Percentiles rank a stretch among this genome's conserved stretches.
Evolutionary conservation across 2,329 filamentous ascomycete genomes (phyloP).

Genomic region (Lasiodiplodia hormozganensis): DNA sequence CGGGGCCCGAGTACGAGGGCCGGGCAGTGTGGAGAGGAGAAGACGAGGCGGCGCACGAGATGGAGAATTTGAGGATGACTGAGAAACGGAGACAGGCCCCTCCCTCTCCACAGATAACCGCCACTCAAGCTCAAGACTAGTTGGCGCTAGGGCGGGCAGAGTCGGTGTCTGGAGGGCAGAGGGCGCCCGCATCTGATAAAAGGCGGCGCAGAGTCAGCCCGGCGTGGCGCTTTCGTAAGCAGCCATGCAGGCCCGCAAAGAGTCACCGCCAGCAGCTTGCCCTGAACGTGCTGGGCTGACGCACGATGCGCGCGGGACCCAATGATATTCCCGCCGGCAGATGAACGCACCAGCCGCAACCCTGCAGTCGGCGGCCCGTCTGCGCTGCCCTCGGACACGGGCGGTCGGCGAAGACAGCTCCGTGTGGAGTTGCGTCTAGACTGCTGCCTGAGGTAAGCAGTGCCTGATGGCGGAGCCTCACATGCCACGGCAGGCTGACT

Average conservation of each 20-base stretch:
- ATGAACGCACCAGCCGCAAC: constrained; percentile 2
- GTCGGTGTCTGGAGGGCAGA: background rate
- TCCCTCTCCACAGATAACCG: constrained; percentile 18
- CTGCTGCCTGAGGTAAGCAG: background rate
- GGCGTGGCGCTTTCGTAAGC: constrained; percentile 19
- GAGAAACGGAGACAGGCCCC: background rate
- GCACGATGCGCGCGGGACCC: constrained; percentile 6
- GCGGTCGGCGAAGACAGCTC: background rate
- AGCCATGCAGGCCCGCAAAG: constrained; percentile 21
- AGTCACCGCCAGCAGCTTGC: constrained; percentile 24
- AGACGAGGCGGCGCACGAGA: background rate
- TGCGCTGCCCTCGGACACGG: constrained; percentile 12
- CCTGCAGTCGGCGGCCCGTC: background rate
- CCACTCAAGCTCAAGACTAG: constrained; percentile 12
- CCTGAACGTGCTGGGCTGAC: constrained; percentile 10
- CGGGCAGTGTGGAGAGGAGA: background rate
- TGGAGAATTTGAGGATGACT: background rate
- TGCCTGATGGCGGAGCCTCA: background rate
- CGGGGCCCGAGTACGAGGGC: background rate
- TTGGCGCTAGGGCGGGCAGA: constrained; percentile 12
- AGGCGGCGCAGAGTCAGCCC: constrained; percentile 16
- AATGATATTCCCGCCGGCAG: background rate
- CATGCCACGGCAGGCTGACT: background rate
- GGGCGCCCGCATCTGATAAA: constrained; percentile 17
- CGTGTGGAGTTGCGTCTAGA: constrained; percentile 10